These are phyloP conservation scores for Plasmodium malariae DNA, from an alignment of 169 alveolate species.

Conservation along the genomic window DNA sequence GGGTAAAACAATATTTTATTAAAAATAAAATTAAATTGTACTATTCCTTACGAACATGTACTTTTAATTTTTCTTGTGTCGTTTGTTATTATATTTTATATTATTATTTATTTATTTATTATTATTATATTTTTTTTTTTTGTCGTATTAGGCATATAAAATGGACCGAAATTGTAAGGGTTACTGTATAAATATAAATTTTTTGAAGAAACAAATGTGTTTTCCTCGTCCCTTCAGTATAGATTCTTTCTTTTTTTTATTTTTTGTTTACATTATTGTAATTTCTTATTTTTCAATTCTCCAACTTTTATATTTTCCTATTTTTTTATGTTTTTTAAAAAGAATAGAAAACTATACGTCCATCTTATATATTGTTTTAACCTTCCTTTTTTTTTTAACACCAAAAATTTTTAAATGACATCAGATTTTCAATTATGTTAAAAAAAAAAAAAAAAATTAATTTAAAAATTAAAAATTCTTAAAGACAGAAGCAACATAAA, in stretches of 20 bases:
- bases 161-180: conserved; percentile 69
- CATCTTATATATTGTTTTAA: too few species aligned
- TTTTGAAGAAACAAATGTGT: not conserved
- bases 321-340: too few species aligned
- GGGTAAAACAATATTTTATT: conserved; percentile 20
- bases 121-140: conserved; percentile 5
- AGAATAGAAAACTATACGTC: too few species aligned
- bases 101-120: too few species aligned
- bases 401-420: too few species aligned
- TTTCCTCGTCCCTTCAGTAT: not conserved
- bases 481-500: conserved; percentile 19
- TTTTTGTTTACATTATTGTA: conserved; percentile 1
- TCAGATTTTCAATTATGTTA: too few species aligned
- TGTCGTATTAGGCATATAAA: conserved; percentile 31
- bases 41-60: not conserved
- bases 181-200: conserved; percentile 20
- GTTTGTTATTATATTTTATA: too few species aligned
- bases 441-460: conserved; percentile 3
- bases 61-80: conserved; percentile 3
- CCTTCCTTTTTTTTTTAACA: too few species aligned
- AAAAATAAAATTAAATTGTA: not conserved
- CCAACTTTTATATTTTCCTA: not conserved
- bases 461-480: conserved; percentile 3
- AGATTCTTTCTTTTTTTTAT: conserved; percentile 7
- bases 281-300: not conserved